Percentiles rank a stretch among this genome's conserved stretches.
Conservation (phyloP, 345 rosid species). For the Linum usitatissimum region DNA sequence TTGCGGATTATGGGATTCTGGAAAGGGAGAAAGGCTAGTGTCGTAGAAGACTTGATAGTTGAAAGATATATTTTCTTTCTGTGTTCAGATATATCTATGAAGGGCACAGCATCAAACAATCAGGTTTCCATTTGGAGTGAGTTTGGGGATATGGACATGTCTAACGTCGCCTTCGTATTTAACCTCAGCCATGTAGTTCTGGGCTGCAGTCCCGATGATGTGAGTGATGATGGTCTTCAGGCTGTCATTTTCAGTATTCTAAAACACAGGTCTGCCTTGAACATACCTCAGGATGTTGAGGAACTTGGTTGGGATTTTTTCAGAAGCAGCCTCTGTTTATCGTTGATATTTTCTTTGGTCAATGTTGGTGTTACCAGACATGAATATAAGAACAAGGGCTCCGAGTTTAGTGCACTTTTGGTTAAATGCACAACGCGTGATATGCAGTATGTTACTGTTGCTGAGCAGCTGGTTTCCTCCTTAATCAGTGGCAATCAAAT, state of each 20-base stretch:
- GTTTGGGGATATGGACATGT: conserved; percentile 32
- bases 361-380: conserved; percentile 47
- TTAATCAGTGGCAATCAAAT: conserved; percentile 43
- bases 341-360: conserved; percentile 54
- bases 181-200: conserved; percentile 47
- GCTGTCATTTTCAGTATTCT: conserved; percentile 41
- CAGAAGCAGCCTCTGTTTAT: conserved; percentile 70
- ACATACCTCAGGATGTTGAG: conserved; percentile 34
- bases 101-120: conserved; percentile 23
- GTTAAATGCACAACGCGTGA: conserved; percentile 40
- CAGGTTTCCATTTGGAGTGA: conserved; percentile 32
- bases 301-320: conserved; percentile 78
- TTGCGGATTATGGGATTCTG: conserved; percentile 61
- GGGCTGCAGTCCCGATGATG: conserved; percentile 30
- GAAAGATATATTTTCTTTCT: conserved; percentile 83
- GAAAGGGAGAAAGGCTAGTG: conserved; percentile 58
- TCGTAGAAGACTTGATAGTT: conserved; percentile 68
- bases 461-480: conserved; percentile 45
- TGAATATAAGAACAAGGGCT: conserved; percentile 34
- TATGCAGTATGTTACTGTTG: conserved; percentile 32
- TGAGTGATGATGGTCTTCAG: conserved; percentile 28
- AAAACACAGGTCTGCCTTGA: conserved; percentile 28
- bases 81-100: conserved; percentile 63
- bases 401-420: conserved; percentile 37
- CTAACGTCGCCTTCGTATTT: conserved; percentile 38